Evolutionary conservation across 2,329 filamentous ascomycete genomes (phyloP).

Genomic region (Alternaria sp.): DNA sequence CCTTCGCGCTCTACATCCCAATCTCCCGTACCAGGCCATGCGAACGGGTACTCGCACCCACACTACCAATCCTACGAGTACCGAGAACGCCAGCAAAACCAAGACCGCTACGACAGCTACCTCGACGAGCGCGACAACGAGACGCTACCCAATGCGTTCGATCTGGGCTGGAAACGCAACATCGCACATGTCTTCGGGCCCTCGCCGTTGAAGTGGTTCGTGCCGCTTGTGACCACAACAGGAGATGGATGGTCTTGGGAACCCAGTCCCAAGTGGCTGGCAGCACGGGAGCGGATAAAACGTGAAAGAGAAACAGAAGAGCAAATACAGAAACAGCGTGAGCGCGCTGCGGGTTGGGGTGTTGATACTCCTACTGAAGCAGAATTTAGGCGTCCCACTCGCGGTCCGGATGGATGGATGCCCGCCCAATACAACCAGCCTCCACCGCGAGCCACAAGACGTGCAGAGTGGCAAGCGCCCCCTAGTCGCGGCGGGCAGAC

Average conservation of each 20-base stretch:
- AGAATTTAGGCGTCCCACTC: constrained; percentile 45
- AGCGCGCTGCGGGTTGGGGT: constrained; percentile 74
- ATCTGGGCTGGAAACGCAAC: constrained; percentile 84
- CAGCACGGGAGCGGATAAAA: constrained; percentile 70
- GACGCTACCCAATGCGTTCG: constrained; percentile 90
- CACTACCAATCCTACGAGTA: constrained; percentile 55
- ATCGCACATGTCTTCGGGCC: constrained; percentile 82
- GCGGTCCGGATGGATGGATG: constrained; percentile 44
- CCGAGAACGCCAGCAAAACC: constrained; percentile 70
- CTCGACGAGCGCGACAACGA: constrained; percentile 89
- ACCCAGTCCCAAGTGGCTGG: constrained; percentile 78
- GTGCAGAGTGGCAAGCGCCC: constrained; percentile 45
- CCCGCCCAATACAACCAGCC: constrained; percentile 39
- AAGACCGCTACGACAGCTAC: constrained; percentile 77
- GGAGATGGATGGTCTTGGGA: constrained; percentile 98
- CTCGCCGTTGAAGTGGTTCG: constrained; percentile 73
- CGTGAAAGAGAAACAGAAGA: constrained; percentile 51
- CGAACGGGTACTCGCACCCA: constrained; percentile 56
- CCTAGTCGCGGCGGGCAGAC: constrained; percentile 39
- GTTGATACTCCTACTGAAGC: constrained; percentile 51
- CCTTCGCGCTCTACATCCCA: constrained; percentile 55
- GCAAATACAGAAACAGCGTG: constrained; percentile 66
- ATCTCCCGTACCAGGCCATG: constrained; percentile 41
- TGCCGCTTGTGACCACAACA: constrained; percentile 84
- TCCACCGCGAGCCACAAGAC: constrained; percentile 37